These are phyloP conservation scores for Nyssa sinensis DNA, from an alignment of 148 eudicot genomes.

Conservation along the genomic window DNA sequence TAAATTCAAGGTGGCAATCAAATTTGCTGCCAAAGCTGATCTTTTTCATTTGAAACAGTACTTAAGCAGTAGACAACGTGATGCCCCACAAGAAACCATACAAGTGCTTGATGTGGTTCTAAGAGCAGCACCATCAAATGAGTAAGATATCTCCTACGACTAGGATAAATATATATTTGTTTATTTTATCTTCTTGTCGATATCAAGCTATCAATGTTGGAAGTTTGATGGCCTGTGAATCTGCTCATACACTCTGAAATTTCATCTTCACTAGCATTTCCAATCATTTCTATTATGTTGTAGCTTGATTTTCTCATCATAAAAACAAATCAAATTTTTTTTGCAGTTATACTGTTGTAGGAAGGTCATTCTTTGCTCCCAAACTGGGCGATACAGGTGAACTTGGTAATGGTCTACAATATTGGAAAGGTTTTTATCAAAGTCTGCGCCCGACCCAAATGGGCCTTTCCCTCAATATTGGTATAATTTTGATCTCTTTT, in stretches of 20 bases:
- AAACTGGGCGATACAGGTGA: slow-evolving; percentile 31
- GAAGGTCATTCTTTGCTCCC: slow-evolving; percentile 62
- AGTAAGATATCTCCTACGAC: slow-evolving; percentile 11
- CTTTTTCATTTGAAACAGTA: slow-evolving; percentile 45
- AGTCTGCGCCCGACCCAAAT: slow-evolving; percentile 85
- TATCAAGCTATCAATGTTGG: too few species aligned
- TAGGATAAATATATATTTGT: background rate
- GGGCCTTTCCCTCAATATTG: slow-evolving; percentile 80
- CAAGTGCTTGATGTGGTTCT: slow-evolving; percentile 83
- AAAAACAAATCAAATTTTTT: too few species aligned
- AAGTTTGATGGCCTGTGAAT: too few species aligned
- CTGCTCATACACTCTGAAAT: too few species aligned
- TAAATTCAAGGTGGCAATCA: slow-evolving; percentile 53
- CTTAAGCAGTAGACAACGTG: slow-evolving; percentile 35
- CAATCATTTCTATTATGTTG: too few species aligned
- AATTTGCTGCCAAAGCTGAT: slow-evolving; percentile 52
- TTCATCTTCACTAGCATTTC: too few species aligned
- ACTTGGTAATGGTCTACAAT: slow-evolving; percentile 61
- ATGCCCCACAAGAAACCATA: slow-evolving; percentile 65
- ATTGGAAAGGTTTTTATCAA: slow-evolving; percentile 83
- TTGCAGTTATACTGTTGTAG: slow-evolving; percentile 55
- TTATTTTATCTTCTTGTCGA: background rate
- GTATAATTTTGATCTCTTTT: slow-evolving; percentile 36
- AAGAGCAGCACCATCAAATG: slow-evolving; percentile 35
- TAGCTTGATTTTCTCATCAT: too few species aligned